A percentile compares a stretch with the other conserved stretches of the same genome.
Conservation (phyloP, 2,329 filamentous ascomycete species). For the Pseudonectria buxi region DNA sequence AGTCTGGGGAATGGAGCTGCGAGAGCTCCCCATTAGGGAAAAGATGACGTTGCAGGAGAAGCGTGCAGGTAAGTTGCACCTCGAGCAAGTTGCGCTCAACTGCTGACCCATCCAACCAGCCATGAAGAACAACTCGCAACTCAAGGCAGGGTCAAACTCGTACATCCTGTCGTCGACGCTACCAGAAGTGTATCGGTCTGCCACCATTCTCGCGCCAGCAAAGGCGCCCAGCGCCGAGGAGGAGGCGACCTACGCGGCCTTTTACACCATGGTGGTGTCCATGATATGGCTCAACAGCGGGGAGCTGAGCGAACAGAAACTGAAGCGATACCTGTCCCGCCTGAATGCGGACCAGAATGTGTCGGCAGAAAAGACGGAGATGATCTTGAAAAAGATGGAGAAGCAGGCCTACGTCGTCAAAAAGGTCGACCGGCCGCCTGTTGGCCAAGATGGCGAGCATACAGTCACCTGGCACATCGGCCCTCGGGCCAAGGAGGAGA, state of each 20-base stretch:
- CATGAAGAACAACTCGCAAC: slow-evolving; percentile 41
- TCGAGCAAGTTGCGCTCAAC: neutral
- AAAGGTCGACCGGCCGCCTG: slow-evolving; percentile 54
- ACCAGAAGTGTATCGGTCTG: slow-evolving; percentile 58
- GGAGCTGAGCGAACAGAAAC: slow-evolving; percentile 66
- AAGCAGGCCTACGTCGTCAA: slow-evolving; percentile 79
- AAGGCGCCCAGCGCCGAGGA: slow-evolving; percentile 56
- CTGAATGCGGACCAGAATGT: slow-evolving; percentile 71
- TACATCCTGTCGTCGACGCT: slow-evolving; percentile 75
- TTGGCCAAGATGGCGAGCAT: slow-evolving; percentile 60
- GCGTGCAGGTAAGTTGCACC: slow-evolving; percentile 54
- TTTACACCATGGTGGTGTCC: slow-evolving; percentile 75
- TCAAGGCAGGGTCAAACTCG: slow-evolving; percentile 54
- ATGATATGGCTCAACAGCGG: slow-evolving; percentile 71
- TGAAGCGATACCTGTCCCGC: slow-evolving; percentile 67
- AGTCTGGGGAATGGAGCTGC: slow-evolving; percentile 88
- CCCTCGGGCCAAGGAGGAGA: slow-evolving; percentile 76
- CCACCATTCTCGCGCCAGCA: slow-evolving; percentile 62
- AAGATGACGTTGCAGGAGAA: slow-evolving; percentile 73
- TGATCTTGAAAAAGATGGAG: slow-evolving; percentile 65
- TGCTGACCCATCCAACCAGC: slow-evolving; percentile 23
- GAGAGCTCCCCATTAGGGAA: slow-evolving; percentile 73
- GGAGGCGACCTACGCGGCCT: slow-evolving; percentile 72
- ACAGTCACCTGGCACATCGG: slow-evolving; percentile 77
- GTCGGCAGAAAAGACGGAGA: slow-evolving; percentile 68